A percentile compares a stretch with the other conserved stretches of the same genome.
These are phyloP conservation scores for Gremmenia infestans DNA, from an alignment of 2,329 filamentous ascomycete genomes.

Conservation along the genomic window DNA sequence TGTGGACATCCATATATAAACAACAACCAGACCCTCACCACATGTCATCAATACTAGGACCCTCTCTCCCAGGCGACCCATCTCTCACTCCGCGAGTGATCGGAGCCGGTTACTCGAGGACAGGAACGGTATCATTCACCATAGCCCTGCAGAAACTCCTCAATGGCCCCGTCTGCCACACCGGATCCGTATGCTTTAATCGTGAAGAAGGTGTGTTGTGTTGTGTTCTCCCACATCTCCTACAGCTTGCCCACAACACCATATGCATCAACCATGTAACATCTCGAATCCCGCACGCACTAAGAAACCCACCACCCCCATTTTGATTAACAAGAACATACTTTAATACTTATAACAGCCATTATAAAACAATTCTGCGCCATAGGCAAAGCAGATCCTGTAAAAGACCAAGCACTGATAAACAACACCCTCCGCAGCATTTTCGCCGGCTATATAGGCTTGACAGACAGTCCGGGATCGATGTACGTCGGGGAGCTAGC, in stretches of 20 bases:
- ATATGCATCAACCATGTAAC: too few relatives aligned
- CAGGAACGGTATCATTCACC: slow-evolving; percentile 18
- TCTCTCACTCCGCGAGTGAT: slow-evolving; percentile 11
- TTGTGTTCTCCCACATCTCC: neutral
- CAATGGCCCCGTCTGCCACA: slow-evolving; percentile 16
- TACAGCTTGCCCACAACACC: neutral
- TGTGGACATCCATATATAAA: too few relatives aligned
- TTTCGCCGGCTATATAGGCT: slow-evolving; percentile 26
- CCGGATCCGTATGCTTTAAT: slow-evolving; percentile 9
- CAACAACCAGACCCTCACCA: too few relatives aligned
- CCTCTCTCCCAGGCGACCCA: neutral
- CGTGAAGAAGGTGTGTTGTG: slow-evolving; percentile 16
- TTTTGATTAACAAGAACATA: too few relatives aligned
- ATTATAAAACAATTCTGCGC: too few relatives aligned
- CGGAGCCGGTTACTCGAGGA: slow-evolving; percentile 17
- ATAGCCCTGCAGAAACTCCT: slow-evolving; percentile 17
- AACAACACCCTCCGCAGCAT: too few relatives aligned
- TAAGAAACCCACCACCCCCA: too few relatives aligned
- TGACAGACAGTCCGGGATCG: slow-evolving; percentile 25
- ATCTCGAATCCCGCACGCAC: too few relatives aligned
- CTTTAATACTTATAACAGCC: too few relatives aligned
- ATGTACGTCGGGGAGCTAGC: slow-evolving; percentile 28
- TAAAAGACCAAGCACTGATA: too few relatives aligned
- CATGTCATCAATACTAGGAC: too few relatives aligned
- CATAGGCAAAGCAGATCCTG: too few relatives aligned